A percentile compares a stretch with the other conserved stretches of the same genome.
These are phyloP conservation scores for Kwoniella mangroviensis DNA, from an alignment of 768 basidiomycete genomes.

Conservation along the genomic window DNA sequence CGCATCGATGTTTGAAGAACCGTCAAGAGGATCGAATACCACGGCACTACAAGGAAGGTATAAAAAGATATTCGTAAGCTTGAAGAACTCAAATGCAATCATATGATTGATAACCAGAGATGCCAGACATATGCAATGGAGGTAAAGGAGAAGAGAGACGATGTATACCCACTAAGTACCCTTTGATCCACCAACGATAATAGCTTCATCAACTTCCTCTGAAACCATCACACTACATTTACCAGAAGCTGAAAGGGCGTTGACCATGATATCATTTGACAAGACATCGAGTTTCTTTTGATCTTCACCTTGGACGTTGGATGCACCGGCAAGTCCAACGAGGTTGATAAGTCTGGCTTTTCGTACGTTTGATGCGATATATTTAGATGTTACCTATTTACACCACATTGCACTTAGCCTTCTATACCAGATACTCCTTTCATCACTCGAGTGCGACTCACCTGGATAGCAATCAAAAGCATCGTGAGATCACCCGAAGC, in stretches of 20 bases:
- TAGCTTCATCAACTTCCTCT: conserved; percentile 67
- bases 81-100: background rate
- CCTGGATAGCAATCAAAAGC: conserved; percentile 91
- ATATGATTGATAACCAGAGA: background rate
- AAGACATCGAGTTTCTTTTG: conserved; percentile 99
- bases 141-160: background rate
- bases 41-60: conserved; percentile 85
- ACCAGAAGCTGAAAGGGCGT: conserved; percentile 92
- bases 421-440: background rate
- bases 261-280: conserved; percentile 99
- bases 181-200: conserved; percentile 42
- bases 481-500: conserved; percentile 94
- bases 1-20: conserved; percentile 95
- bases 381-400: conserved; percentile 61
- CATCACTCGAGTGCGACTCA: conserved; percentile 58
- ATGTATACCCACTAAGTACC: conserved; percentile 46
- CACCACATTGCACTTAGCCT: background rate
- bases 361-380: conserved; percentile 97
- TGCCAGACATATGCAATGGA: background rate
- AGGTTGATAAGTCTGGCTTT: conserved; percentile 96
- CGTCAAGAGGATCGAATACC: conserved; percentile 97
- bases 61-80: background rate
- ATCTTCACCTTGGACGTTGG: conserved; percentile 96
- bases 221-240: conserved; percentile 96
- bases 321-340: conserved; percentile 95